phyloP scores from a whole-genome alignment of 164 flowering plant genomes.

The Macadamia integrifolia region DNA sequence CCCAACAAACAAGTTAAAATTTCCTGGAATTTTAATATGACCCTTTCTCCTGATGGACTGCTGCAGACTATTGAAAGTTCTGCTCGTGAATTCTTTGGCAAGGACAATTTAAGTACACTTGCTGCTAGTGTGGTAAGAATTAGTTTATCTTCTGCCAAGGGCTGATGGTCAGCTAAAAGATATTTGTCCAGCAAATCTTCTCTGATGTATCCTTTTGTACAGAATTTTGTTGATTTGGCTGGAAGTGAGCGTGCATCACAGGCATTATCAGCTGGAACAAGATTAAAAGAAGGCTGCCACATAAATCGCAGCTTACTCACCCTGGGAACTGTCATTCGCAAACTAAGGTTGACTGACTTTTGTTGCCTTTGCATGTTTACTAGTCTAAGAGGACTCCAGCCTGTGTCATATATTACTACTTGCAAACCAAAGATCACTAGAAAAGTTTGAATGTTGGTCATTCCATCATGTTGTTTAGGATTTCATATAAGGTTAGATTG shows the following conservation, averaged over 20 bases:
- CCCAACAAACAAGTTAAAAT: neutral
- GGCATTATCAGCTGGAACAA: constrained; percentile 69
- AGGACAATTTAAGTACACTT: constrained; percentile 57
- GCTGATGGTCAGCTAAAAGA: neutral
- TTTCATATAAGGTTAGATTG: too few relatives aligned
- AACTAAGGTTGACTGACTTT: constrained; percentile 53
- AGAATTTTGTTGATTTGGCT: constrained; percentile 98
- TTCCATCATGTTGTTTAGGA: too few relatives aligned
- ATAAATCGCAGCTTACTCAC: constrained; percentile 93
- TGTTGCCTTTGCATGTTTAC: neutral
- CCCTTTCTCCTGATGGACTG: constrained; percentile 3
- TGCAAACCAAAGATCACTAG: too few relatives aligned
- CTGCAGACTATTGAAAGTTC: constrained; percentile 85
- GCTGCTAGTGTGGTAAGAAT: constrained; percentile 79
- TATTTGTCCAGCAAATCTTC: neutral
- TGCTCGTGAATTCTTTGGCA: constrained; percentile 43
- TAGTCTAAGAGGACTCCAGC: neutral
- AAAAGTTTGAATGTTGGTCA: too few relatives aligned
- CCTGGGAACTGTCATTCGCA: constrained; percentile 90
- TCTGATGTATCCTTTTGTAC: constrained; percentile 11
- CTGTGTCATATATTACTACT: too few relatives aligned
- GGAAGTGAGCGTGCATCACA: constrained; percentile 99
- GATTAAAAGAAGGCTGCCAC: constrained; percentile 96
- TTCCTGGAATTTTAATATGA: neutral
- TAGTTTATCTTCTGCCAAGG: neutral